A percentile compares a stretch with the other conserved stretches of the same genome.
phyloP scores from a whole-genome alignment of 768 basidiomycete genomes.

The Exidia glandulosa region DNA sequence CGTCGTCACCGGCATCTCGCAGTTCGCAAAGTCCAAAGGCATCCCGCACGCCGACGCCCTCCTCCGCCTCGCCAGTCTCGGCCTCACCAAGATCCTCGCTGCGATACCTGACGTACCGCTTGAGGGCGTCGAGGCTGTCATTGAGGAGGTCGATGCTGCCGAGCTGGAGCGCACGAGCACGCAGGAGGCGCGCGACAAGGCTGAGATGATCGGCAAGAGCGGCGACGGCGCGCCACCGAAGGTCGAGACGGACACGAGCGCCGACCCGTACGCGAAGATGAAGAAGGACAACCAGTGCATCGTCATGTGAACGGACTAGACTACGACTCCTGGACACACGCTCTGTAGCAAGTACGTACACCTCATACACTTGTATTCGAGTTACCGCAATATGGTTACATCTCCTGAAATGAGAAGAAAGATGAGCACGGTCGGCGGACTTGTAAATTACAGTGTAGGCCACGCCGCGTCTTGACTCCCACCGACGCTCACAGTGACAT shows the following conservation, averaged over 20 bases:
- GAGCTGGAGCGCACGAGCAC: constrained; percentile 8
- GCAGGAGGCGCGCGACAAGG: constrained; percentile 3
- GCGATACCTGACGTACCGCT: constrained; percentile 5
- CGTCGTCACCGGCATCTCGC: constrained; percentile 10
- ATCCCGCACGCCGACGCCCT: constrained; percentile 10
- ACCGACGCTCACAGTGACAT: too few relatives aligned
- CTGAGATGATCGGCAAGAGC: constrained; percentile 3
- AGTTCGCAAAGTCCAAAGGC: constrained; percentile 9
- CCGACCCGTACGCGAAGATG: constrained; percentile 8
- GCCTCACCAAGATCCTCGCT: constrained; percentile 6
- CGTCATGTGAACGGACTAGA: background rate
- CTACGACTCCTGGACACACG: background rate
- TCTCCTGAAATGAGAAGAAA: too few relatives aligned
- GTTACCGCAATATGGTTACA: too few relatives aligned
- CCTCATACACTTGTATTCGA: background rate
- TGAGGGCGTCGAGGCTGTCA: constrained; percentile 1
- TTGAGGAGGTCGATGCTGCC: constrained; percentile 8
- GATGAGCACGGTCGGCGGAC: too few relatives aligned
- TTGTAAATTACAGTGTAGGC: too few relatives aligned
- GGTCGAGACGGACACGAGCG: background rate
- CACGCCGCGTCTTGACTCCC: too few relatives aligned
- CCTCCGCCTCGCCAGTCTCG: constrained; percentile 7
- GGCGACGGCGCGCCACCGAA: constrained; percentile 1
- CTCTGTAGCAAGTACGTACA: background rate
- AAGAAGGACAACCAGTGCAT: constrained; percentile 5